Conservation (phyloP, 2,329 filamentous ascomycete genomes). For the Emmonsiellopsis sp. region DNA sequence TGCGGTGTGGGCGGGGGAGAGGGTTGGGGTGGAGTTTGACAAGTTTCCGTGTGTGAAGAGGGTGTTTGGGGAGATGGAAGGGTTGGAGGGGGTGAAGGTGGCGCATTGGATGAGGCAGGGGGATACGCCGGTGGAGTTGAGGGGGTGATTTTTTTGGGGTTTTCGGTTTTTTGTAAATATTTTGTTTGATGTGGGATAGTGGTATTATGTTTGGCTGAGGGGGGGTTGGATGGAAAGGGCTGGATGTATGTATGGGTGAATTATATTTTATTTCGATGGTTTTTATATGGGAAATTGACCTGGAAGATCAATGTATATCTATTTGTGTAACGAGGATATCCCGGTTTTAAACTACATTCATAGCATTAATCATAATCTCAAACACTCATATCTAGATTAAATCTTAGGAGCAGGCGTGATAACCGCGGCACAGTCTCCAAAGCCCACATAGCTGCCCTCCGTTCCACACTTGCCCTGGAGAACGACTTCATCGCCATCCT, state of each 20-base stretch:
- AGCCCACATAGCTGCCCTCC: conserved; percentile 61
- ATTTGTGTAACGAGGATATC: neutral
- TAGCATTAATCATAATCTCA: neutral
- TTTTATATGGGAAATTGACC: neutral
- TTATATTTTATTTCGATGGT: too few relatives aligned
- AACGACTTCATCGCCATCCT: conserved; percentile 63
- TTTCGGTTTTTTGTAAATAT: neutral
- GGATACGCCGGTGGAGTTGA: conserved; percentile 44
- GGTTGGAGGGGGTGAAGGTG: conserved; percentile 42
- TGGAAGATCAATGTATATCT: neutral
- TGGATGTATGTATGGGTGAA: too few relatives aligned
- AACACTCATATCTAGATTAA: neutral
- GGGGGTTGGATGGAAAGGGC: too few relatives aligned
- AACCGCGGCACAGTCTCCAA: conserved; percentile 47
- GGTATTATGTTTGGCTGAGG: too few relatives aligned
- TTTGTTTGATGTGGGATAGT: neutral
- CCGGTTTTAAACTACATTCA: neutral
- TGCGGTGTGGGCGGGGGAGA: conserved; percentile 49
- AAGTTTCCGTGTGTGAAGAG: conserved; percentile 40
- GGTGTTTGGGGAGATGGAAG: conserved; percentile 40
- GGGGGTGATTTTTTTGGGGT: conserved; percentile 10
- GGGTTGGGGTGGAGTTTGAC: conserved; percentile 45
- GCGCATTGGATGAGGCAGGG: conserved; percentile 48
- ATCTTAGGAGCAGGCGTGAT: conserved; percentile 10
- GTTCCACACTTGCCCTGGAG: conserved; percentile 59